Evolutionary conservation across 352 stramenopile genomes (phyloP).

Genomic region (Pythium phragmiticola): DNA sequence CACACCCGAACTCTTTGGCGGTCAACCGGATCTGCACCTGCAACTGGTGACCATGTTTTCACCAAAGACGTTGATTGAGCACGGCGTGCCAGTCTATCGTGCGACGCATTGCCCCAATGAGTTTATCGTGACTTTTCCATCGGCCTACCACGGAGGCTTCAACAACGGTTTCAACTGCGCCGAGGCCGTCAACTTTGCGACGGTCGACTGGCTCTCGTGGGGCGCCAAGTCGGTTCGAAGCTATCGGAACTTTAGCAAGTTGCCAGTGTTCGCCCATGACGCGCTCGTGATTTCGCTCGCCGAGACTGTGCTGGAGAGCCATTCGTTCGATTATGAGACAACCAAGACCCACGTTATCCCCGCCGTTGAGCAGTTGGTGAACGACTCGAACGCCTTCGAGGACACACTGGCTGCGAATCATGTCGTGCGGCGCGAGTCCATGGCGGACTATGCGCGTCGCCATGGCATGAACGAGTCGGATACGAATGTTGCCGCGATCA

Average conservation of each 20-base stretch:
- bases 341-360: conserved; percentile 56
- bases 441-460: conserved; percentile 39
- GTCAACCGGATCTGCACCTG: conserved; percentile 95
- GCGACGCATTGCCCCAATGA: conserved; percentile 95
- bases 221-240: conserved; percentile 68
- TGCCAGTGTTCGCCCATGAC: conserved; percentile 87
- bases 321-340: conserved; percentile 46
- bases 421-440: conserved; percentile 47
- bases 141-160: conserved; percentile 97
- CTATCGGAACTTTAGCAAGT: conserved; percentile 76
- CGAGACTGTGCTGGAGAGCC: conserved; percentile 59
- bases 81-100: conserved; percentile 93
- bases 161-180: conserved; percentile 96
- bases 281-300: conserved; percentile 77
- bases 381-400: conserved; percentile 61
- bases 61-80: conserved; percentile 60
- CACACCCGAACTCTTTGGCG: conserved; percentile 93
- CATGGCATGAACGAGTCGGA: conserved; percentile 33
- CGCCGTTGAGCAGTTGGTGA: conserved; percentile 55
- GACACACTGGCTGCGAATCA: conserved; percentile 29
- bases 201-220: conserved; percentile 86
- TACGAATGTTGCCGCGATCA: conserved; percentile 8
- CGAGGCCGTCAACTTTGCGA: conserved; percentile 91
- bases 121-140: conserved; percentile 99
- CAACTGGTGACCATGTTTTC: conserved; percentile 89